Evolutionary conservation across 1,139 yeast genomes (phyloP).

Genomic region (Diutina rugosa): DNA sequence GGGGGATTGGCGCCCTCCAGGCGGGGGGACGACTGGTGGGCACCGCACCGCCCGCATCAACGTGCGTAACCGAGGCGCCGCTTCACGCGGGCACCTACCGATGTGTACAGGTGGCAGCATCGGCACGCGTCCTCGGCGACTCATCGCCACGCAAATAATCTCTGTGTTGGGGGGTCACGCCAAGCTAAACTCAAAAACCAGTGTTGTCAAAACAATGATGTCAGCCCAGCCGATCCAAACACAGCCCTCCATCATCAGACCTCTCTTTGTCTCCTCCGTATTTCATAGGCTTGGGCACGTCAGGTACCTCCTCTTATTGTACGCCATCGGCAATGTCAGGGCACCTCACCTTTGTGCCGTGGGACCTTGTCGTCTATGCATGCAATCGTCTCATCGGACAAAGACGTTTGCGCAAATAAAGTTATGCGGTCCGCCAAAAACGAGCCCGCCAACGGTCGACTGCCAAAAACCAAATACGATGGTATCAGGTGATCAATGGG

Average conservation of each 20-base stretch:
- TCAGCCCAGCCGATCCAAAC: no score
- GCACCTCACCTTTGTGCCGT: background rate
- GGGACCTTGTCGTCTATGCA: background rate
- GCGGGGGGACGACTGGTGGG: background rate
- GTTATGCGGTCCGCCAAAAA: background rate
- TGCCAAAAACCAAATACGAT: no score
- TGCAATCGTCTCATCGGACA: background rate
- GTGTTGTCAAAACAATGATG: no score
- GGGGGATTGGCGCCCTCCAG: background rate
- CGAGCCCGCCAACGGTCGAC: background rate
- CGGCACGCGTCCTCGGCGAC: background rate
- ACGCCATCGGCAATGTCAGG: background rate
- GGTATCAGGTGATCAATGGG: no score
- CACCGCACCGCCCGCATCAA: background rate
- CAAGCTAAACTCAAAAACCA: no score
- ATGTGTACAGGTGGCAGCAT: background rate
- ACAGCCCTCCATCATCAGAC: no score
- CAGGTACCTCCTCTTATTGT: no score
- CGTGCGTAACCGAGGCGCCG: background rate
- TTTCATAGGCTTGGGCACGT: no score
- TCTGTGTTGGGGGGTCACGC: no score
- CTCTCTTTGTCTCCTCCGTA: no score
- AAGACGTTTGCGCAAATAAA: background rate
- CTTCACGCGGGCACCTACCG: background rate
- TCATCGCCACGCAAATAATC: no score